phyloP scores from a whole-genome alignment of 176 grass and related monocot species.

The Chrysopogon serrulatus region DNA sequence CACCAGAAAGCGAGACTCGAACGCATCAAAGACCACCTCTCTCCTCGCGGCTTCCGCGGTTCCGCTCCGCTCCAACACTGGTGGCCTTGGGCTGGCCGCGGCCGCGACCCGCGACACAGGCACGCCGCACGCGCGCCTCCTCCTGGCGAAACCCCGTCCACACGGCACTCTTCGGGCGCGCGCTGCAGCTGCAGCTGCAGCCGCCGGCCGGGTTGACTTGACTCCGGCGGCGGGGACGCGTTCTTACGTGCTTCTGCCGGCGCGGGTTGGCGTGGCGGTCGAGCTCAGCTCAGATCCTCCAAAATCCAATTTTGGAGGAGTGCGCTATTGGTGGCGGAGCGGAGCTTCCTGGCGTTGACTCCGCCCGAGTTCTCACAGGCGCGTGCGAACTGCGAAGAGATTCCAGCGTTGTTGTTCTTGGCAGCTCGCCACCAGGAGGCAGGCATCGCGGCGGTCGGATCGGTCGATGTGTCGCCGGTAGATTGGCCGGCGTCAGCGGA shows the following conservation, averaged over 20 bases:
- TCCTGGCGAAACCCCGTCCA: background rate
- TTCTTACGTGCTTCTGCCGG: background rate
- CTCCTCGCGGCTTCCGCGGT: background rate
- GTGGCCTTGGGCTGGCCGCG: background rate
- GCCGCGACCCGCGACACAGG: background rate
- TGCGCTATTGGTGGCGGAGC: background rate
- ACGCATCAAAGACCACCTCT: background rate
- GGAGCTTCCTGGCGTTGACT: background rate
- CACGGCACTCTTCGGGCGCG: background rate
- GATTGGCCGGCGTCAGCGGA: background rate
- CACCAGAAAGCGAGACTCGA: background rate
- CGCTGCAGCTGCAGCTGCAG: background rate
- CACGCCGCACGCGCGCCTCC: background rate
- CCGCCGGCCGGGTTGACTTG: slow-evolving; percentile 15
- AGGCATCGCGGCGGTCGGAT: background rate
- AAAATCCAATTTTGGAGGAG: background rate
- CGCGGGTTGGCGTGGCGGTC: background rate
- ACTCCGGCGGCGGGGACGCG: background rate
- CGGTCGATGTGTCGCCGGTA: background rate
- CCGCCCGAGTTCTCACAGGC: background rate
- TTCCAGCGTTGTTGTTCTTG: background rate
- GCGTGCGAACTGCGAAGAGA: background rate
- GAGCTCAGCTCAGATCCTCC: background rate
- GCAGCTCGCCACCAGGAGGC: background rate
- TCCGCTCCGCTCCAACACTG: background rate